Evolutionary conservation across 352 stramenopile genomes (phyloP).

Genomic region (Phytopythium mirpurense): DNA sequence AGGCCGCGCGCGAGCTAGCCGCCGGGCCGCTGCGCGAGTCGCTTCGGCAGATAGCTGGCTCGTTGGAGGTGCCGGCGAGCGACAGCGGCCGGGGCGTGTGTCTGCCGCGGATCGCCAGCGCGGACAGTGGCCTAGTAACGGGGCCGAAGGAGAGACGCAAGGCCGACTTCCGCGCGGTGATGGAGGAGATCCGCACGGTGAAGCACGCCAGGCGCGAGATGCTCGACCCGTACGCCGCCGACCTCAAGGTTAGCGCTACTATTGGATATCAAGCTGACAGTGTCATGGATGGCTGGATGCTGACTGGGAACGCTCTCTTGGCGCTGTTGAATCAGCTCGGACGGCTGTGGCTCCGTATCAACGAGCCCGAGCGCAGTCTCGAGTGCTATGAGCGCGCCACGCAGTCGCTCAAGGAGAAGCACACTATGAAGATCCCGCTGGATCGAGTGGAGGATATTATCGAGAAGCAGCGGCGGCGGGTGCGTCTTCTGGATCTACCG

Average conservation of each 20-base stretch:
- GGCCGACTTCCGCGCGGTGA: conserved; percentile 33
- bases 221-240: conserved; percentile 41
- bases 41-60: conserved; percentile 17
- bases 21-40: conserved; percentile 16
- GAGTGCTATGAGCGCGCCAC: conserved; percentile 50
- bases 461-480: conserved; percentile 37
- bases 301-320: too few species aligned
- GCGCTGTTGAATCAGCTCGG: too few species aligned
- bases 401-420: conserved; percentile 26
- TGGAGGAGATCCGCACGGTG: conserved; percentile 35
- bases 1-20: conserved; percentile 20
- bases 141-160: conserved; percentile 7
- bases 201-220: conserved; percentile 32
- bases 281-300: too few species aligned
- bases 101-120: conserved; percentile 11
- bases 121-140: background rate
- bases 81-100: conserved; percentile 4
- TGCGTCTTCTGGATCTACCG: conserved; percentile 16
- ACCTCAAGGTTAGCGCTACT: conserved; percentile 46
- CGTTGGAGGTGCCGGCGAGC: background rate
- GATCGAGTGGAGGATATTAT: conserved; percentile 24
- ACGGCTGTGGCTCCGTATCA: conserved; percentile 46
- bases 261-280: too few species aligned
- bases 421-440: conserved; percentile 19
- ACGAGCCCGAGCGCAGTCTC: conserved; percentile 37